Evolutionary conservation across 176 grass and related monocot species (phyloP), one percentile per base, ranked within the genome.

Genomic region (Pharus latifolius): DNA sequence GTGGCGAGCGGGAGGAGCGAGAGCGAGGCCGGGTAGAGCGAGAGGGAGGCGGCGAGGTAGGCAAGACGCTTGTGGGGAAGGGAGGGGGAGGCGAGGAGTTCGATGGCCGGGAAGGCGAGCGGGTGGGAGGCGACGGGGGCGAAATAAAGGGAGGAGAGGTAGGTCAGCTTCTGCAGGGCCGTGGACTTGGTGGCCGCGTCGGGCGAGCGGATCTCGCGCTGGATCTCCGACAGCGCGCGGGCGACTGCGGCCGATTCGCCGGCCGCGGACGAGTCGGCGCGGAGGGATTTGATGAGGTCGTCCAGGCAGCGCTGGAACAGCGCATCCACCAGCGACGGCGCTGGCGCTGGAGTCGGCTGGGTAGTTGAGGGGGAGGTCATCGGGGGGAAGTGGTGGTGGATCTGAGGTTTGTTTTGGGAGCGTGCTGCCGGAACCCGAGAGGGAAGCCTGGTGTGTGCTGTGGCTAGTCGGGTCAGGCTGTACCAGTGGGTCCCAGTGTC

Each of bases 241-340:
- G 67, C 59, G 33, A 98, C 69, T 29, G 70, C 56, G 14, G 45
- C 6, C 6, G 86, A 45, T 66, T 91, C 87, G 78, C 84, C 78
- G 38, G 73, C 56, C 41, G 72, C 62, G 17, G 80, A 85, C 5
- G 85, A 54, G 32, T 83, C 79, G 35, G 88, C 66, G 40, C 86
- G 86, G 50, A 97, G 77, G 75, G 81, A 80, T 45, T 87, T 89
- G 55, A 97, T 81, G 43, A 97, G 78, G 34, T 97, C 89, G 46
- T 97, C 87, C 26, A 97, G 86, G 49, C 86, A 90, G 10, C 84
- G 80, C 56, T 97, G 89, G 89, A 97, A 97, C 18, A 92, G 89
- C 12, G 81, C 80, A 12, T 97, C 94, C 7, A 84, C 89, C 53
- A 97, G 78, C 20, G 94, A 88, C 32, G 82, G 78, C 14, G 69